A percentile compares a stretch with the other conserved stretches of the same genome.
These are phyloP conservation scores for Backusella psychrophila DNA, from an alignment of 192 early-diverging fungal species.

Conservation along the genomic window DNA sequence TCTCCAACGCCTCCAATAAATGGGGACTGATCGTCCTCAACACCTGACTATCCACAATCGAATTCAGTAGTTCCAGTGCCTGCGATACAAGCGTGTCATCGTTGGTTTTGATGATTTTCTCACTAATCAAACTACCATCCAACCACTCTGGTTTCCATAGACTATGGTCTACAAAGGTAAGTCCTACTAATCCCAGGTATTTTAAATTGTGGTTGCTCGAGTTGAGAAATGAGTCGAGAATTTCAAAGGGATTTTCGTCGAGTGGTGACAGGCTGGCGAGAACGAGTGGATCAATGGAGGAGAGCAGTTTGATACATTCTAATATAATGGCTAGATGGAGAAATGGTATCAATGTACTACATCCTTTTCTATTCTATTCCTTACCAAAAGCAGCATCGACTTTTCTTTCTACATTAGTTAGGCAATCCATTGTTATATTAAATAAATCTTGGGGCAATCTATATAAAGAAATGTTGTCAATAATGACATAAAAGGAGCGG, in stretches of 20 bases:
- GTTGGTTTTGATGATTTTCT: neutral
- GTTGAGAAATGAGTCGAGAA: conserved; percentile 32
- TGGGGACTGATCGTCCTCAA: neutral
- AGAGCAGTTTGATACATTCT: conserved; percentile 30
- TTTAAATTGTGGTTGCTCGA: conserved; percentile 50
- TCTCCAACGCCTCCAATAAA: neutral
- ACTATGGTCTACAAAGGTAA: conserved; percentile 18
- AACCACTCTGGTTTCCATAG: conserved; percentile 26
- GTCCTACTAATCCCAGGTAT: conserved; percentile 44
- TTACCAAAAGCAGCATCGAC: conserved; percentile 46
- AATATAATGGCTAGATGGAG: conserved; percentile 25
- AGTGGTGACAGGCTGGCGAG: neutral
- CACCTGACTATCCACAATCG: neutral
- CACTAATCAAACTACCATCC: conserved; percentile 12
- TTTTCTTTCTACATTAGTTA: conserved; percentile 25
- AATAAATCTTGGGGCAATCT: conserved; percentile 17
- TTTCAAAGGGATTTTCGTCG: conserved; percentile 10
- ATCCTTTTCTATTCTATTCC: neutral
- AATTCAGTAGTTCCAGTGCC: neutral
- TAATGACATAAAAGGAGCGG: neutral
- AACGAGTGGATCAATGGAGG: neutral
- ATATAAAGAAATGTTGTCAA: neutral
- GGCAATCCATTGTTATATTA: conserved; percentile 13
- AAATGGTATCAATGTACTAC: no score
- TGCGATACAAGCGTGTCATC: conserved; percentile 10